Conservation (phyloP, 1,284 basidiomycete genomes). For the Cystobasidium sp. region DNA sequence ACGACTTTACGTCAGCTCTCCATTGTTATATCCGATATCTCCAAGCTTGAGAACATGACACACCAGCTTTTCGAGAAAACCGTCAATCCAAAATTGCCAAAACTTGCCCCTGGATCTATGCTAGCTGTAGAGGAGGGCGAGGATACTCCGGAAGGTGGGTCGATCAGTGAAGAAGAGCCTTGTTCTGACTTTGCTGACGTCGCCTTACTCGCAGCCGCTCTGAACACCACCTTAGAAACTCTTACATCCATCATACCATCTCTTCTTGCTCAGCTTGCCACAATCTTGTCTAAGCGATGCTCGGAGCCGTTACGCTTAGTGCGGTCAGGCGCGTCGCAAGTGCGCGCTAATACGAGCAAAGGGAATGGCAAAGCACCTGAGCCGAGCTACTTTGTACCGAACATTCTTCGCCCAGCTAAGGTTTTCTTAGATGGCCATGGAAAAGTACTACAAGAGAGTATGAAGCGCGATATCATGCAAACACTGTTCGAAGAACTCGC, state of each 20-base stretch:
- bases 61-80: constrained; percentile 4
- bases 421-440: constrained; percentile 66
- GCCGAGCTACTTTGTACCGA: constrained; percentile 80
- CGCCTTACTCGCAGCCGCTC: constrained; percentile 4
- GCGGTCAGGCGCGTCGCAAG: constrained; percentile 83
- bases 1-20: constrained; percentile 28
- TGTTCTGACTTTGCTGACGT: background rate
- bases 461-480: constrained; percentile 67
- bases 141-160: constrained; percentile 28
- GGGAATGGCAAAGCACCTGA: constrained; percentile 63
- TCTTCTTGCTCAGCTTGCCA: constrained; percentile 69
- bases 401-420: constrained; percentile 80
- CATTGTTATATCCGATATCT: constrained; percentile 24
- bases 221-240: constrained; percentile 57
- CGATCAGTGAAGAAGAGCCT: background rate
- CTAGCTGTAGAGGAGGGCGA: constrained; percentile 43
- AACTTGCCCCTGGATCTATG: constrained; percentile 16
- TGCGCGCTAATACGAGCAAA: constrained; percentile 68
- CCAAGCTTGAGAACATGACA: constrained; percentile 10
- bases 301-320: constrained; percentile 84
- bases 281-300: constrained; percentile 74
- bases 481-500: constrained; percentile 76
- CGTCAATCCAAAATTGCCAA: constrained; percentile 27
- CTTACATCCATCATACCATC: constrained; percentile 63
- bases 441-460: constrained; percentile 64